Evolutionary conservation across 2,329 filamentous ascomycete genomes (phyloP).

Genomic region (Calonectria crousiana): DNA sequence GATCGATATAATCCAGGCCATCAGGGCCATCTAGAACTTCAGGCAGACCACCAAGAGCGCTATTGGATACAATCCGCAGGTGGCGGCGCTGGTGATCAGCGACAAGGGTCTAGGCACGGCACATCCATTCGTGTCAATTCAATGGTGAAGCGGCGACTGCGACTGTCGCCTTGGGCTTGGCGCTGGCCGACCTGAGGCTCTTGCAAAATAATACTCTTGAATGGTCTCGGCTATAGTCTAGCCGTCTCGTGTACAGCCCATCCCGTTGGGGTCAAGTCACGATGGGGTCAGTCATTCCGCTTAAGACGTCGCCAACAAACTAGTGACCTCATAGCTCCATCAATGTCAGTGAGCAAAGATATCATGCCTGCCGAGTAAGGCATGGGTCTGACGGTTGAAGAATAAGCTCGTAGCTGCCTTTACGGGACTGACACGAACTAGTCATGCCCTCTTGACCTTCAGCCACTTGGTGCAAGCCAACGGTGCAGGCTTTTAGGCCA

Average conservation of each 20-base stretch:
- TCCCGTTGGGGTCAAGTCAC: neutral
- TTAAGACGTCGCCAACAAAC: neutral
- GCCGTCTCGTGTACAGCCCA: neutral
- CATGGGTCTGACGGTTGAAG: neutral
- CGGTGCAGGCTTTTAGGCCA: neutral
- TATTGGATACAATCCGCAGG: neutral
- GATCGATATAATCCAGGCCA: neutral
- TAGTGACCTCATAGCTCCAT: conserved; percentile 8
- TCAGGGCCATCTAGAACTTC: neutral
- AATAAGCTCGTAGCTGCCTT: neutral
- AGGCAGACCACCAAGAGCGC: too few species aligned
- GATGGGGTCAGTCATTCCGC: conserved; percentile 4
- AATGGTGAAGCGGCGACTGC: neutral
- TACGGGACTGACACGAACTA: neutral
- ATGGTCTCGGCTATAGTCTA: neutral
- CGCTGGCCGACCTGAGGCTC: neutral
- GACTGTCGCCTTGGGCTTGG: neutral
- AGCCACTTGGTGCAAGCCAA: neutral
- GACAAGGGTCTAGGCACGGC: neutral
- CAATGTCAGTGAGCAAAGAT: neutral
- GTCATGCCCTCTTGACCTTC: neutral
- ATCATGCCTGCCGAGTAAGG: neutral
- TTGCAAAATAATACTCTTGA: neutral
- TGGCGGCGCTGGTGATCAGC: neutral
- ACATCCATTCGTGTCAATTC: neutral